A percentile compares a stretch with the other conserved stretches of the same genome.
Evolutionary conservation across 345 rosid species (phyloP).

Genomic region (Aethionema arabicum): DNA sequence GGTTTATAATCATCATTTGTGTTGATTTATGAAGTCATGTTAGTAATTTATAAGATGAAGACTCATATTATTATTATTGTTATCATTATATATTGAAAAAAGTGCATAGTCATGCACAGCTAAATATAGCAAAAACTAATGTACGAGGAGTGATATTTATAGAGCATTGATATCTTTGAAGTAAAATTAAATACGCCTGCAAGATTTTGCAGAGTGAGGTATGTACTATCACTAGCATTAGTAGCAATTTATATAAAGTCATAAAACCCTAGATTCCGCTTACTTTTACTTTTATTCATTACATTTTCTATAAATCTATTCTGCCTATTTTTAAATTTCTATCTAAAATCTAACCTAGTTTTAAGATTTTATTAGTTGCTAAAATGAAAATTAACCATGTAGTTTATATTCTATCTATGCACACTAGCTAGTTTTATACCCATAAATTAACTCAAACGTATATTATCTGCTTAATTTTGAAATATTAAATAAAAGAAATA

Average conservation of each 20-base stretch:
- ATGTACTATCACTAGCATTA: slow-evolving; percentile 33
- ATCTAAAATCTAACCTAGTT: not conserved
- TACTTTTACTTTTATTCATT: slow-evolving; percentile 19
- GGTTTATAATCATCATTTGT: too few relatives aligned
- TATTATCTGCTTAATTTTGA: too few relatives aligned
- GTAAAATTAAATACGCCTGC: slow-evolving; percentile 34
- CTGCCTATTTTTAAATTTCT: not conserved
- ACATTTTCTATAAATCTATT: slow-evolving; percentile 4
- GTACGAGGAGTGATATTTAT: slow-evolving; percentile 37
- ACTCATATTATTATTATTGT: too few relatives aligned
- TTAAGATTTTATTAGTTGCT: too few relatives aligned
- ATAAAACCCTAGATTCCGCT: slow-evolving; percentile 36
- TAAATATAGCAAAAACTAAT: slow-evolving; percentile 26
- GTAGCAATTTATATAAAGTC: slow-evolving; percentile 34
- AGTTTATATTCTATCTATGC: too few relatives aligned
- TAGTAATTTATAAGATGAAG: too few relatives aligned
- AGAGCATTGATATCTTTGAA: slow-evolving; percentile 26
- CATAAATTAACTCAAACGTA: too few relatives aligned
- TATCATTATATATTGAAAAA: not conserved
- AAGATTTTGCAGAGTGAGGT: slow-evolving; percentile 35
- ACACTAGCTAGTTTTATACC: too few relatives aligned
- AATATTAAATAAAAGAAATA: too few relatives aligned
- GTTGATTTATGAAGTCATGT: too few relatives aligned
- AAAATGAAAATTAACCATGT: too few relatives aligned
- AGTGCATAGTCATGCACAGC: slow-evolving; percentile 8